A percentile compares a stretch with the other conserved stretches of the same genome.
Conservation (phyloP, 1,139 yeast genomes). For the Scheffersomyces segobiensis region DNA sequence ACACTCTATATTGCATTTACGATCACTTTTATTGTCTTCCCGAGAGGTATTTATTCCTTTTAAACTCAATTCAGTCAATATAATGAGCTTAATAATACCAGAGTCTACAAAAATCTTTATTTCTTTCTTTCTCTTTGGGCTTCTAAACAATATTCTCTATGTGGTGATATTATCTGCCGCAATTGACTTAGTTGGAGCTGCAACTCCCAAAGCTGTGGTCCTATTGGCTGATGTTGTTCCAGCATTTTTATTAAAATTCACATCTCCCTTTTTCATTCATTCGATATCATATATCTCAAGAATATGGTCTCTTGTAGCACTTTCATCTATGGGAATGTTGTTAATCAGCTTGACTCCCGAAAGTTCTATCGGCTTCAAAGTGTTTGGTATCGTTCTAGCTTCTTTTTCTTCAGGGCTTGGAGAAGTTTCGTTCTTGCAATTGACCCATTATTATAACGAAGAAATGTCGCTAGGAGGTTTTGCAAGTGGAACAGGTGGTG, state of each 20-base stretch:
- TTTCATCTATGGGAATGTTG: slow-evolving; percentile 79
- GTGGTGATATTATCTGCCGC: slow-evolving; percentile 93
- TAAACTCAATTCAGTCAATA: too few species aligned
- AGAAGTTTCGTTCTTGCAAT: slow-evolving; percentile 81
- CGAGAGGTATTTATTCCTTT: too few species aligned
- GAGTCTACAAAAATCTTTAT: slow-evolving; percentile 26
- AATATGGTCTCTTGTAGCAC: slow-evolving; percentile 51
- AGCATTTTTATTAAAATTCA: slow-evolving; percentile 65
- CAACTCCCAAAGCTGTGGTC: slow-evolving; percentile 83
- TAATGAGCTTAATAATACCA: slow-evolving; percentile 1
- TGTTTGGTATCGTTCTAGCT: slow-evolving; percentile 78
- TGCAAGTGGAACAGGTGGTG: slow-evolving; percentile 95
- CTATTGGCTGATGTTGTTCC: slow-evolving; percentile 87
- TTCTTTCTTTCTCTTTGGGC: slow-evolving; percentile 81
- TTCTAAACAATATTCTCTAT: slow-evolving; percentile 83
- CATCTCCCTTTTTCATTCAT: slow-evolving; percentile 81
- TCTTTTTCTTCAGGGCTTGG: slow-evolving; percentile 88
- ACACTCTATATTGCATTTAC: neutral
- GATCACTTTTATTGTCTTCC: too few species aligned
- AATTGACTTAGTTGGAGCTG: slow-evolving; percentile 81
- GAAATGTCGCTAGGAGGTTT: slow-evolving; percentile 71
- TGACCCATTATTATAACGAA: slow-evolving; percentile 69
- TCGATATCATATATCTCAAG: slow-evolving; percentile 58
- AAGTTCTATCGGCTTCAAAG: slow-evolving; percentile 31
- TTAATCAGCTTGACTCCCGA: slow-evolving; percentile 51